Conservation (phyloP, 495 filamentous ascomycete species). For the Neurospora hispaniola region DNA sequence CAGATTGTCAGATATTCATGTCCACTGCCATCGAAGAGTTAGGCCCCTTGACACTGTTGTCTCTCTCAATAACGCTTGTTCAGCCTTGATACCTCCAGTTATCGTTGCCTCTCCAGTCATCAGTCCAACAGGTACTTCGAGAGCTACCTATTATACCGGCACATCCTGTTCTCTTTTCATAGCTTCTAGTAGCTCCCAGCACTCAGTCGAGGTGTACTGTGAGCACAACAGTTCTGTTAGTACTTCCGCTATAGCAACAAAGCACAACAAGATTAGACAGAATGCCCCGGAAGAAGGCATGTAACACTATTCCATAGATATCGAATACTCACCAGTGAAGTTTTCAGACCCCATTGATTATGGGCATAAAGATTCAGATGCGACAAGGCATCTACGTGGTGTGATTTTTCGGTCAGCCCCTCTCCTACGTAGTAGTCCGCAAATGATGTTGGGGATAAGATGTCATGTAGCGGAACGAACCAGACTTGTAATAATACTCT, state of each 20-base stretch:
- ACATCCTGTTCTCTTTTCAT: neutral
- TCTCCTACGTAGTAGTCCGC: neutral
- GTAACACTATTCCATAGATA: neutral
- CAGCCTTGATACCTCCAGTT: neutral
- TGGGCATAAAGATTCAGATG: neutral
- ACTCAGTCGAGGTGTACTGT: neutral
- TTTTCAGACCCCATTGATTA: neutral
- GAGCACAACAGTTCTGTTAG: neutral
- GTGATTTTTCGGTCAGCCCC: neutral
- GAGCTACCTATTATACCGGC: neutral
- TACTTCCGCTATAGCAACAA: neutral
- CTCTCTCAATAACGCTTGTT: neutral
- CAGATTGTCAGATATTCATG: neutral
- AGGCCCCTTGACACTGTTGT: neutral
- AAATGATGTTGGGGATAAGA: neutral
- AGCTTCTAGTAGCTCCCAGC: neutral
- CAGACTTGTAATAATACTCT: conserved; percentile 67
- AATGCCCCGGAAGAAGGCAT: neutral
- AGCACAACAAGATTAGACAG: neutral
- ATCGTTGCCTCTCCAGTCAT: neutral
- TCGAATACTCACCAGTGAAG: neutral
- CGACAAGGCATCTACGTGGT: neutral
- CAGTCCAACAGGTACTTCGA: neutral
- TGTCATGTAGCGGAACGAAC: conserved; percentile 22
- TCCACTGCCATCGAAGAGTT: neutral